phyloP scores from a whole-genome alignment of 1,139 yeast genomes.

The Candida smagusa region DNA sequence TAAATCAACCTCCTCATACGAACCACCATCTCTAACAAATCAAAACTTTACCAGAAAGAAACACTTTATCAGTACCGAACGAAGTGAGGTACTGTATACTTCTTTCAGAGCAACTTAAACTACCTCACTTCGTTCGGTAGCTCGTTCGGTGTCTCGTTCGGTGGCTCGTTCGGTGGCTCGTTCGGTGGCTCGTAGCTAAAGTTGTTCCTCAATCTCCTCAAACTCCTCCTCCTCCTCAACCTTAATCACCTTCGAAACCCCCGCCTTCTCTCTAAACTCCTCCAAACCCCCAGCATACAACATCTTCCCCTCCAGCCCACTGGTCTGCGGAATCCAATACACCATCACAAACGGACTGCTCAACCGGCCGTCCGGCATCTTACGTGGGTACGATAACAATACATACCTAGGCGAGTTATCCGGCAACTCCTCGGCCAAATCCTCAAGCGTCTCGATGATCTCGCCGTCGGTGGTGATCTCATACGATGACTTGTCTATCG shows the following conservation, averaged over 20 bases:
- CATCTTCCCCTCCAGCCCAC: constrained; percentile 78
- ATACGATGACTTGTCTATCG: constrained; percentile 53
- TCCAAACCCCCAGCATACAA: constrained; percentile 89
- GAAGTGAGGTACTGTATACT: too few relatives aligned
- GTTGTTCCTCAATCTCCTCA: constrained; percentile 38
- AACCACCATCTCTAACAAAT: neutral
- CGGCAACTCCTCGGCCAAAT: constrained; percentile 72
- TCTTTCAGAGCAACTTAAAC: too few relatives aligned
- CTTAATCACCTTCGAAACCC: constrained; percentile 60
- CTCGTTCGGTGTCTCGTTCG: too few relatives aligned
- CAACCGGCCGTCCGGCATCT: constrained; percentile 66
- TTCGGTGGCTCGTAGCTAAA: too few relatives aligned
- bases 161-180: too few relatives aligned
- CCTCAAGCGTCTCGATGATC: constrained; percentile 48
- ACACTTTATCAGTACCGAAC: too few relatives aligned
- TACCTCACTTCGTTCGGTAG: too few relatives aligned
- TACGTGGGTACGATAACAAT: constrained; percentile 74
- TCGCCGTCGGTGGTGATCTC: constrained; percentile 52
- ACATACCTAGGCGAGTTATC: constrained; percentile 78
- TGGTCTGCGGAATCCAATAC: constrained; percentile 84
- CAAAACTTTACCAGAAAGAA: too few relatives aligned
- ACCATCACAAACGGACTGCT: constrained; percentile 72
- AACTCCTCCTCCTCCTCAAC: constrained; percentile 62
- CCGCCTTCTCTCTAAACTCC: constrained; percentile 70
- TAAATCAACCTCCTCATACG: neutral